Percentiles rank a stretch among this genome's conserved stretches.
Evolutionary conservation across 2,329 filamentous ascomycete genomes (phyloP).

Genomic region (Corynespora cassiicola): DNA sequence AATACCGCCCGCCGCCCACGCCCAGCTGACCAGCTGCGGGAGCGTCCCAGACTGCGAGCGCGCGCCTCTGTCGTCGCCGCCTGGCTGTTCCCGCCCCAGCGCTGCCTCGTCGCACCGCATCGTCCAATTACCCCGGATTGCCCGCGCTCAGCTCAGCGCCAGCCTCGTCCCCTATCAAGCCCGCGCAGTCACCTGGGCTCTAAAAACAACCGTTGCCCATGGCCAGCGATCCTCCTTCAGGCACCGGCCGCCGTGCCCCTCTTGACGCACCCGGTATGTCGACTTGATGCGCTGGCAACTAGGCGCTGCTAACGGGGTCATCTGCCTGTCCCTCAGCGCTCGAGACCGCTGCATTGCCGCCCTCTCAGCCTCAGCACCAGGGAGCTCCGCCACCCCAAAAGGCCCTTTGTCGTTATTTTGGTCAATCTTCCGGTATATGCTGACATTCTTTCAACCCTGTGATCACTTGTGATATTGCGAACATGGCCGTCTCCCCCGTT

Average conservation of each 20-base stretch:
- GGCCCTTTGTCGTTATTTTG: constrained; percentile 47
- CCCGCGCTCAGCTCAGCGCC: constrained; percentile 21
- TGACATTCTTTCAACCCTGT: constrained; percentile 30
- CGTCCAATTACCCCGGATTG: constrained; percentile 25
- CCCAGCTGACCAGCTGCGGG: constrained; percentile 26
- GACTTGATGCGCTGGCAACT: constrained; percentile 46
- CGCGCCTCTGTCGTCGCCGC: too few species aligned
- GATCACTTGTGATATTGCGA: constrained; percentile 35
- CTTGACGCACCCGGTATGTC: constrained; percentile 40
- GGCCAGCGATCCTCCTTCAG: constrained; percentile 34
- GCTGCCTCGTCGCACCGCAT: constrained; percentile 12
- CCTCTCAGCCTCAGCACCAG: too few species aligned
- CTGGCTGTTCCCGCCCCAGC: constrained; percentile 12
- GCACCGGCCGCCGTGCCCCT: constrained; percentile 43
- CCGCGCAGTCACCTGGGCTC: constrained; percentile 32
- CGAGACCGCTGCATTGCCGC: constrained; percentile 27
- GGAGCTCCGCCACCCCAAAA: constrained; percentile 41
- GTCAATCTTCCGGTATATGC: constrained; percentile 47
- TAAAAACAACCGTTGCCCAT: constrained; percentile 36
- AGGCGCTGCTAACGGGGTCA: constrained; percentile 45
- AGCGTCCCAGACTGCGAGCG: too few species aligned
- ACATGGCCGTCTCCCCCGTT: constrained; percentile 12
- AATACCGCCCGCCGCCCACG: too few species aligned
- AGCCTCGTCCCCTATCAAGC: constrained; percentile 9
- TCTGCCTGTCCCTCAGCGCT: constrained; percentile 33